phyloP scores from a whole-genome alignment of 345 rosid genomes.

The Sisymbrium altissimum region DNA sequence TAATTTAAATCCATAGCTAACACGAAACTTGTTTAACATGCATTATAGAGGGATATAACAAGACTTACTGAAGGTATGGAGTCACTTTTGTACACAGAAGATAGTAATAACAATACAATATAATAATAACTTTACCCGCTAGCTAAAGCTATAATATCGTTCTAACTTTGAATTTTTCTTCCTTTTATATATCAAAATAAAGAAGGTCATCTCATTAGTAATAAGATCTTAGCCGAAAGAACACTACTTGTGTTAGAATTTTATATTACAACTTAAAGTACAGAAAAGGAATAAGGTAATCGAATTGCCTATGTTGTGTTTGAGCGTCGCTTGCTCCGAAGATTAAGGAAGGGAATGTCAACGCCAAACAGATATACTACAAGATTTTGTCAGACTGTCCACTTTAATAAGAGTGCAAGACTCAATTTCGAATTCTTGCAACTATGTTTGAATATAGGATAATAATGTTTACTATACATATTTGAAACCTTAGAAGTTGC shows the following conservation, averaged over 20 bases:
- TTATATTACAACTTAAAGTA: not conserved
- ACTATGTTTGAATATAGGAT: not conserved
- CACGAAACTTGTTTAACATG: no score
- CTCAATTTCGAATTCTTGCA: constrained; percentile 15
- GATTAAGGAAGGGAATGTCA: not conserved
- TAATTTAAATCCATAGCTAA: no score
- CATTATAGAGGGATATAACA: no score
- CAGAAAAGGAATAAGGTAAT: not conserved
- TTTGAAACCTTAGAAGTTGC: not conserved
- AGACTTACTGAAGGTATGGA: no score
- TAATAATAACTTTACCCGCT: no score
- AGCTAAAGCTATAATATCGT: no score
- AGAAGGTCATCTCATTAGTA: no score
- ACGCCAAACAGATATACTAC: constrained; percentile 6
- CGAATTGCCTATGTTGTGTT: not conserved
- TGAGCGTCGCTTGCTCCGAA: constrained; percentile 1
- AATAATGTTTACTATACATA: not conserved
- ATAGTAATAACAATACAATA: no score
- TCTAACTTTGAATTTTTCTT: no score
- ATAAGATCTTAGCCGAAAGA: not conserved
- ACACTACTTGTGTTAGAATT: not conserved
- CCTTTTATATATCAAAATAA: no score
- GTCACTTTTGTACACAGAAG: no score
- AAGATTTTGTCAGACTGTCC: not conserved
- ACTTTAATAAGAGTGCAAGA: constrained; percentile 7